Evolutionary conservation across 2,329 filamentous ascomycete species (phyloP).

Genomic region (Rutstroemia sydowiana): DNA sequence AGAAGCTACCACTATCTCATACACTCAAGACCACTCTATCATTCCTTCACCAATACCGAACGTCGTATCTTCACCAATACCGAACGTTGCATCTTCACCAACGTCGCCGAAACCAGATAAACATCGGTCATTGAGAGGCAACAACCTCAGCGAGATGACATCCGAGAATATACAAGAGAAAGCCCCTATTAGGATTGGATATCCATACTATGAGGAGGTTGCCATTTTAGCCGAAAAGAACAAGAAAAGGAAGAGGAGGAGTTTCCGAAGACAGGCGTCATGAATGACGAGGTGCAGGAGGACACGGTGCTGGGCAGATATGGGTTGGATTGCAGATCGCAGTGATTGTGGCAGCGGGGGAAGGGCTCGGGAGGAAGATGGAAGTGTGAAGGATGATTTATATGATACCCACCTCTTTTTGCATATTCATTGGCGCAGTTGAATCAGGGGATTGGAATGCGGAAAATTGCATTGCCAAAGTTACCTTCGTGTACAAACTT

Average conservation of each 20-base stretch:
- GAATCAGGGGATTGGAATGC: not conserved
- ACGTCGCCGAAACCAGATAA: not conserved
- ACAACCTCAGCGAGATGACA: not conserved
- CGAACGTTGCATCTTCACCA: not conserved
- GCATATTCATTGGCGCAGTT: not conserved
- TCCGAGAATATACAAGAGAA: not conserved
- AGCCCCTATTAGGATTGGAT: constrained; percentile 8
- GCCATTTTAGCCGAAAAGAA: not conserved
- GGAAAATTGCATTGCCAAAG: no score
- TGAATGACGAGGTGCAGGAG: not conserved
- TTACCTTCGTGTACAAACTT: no score
- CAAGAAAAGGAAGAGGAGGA: constrained; percentile 2
- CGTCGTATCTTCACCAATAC: not conserved
- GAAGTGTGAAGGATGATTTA: not conserved
- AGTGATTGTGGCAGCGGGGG: not conserved
- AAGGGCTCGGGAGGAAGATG: not conserved
- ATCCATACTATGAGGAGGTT: constrained; percentile 12
- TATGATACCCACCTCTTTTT: constrained; percentile 9
- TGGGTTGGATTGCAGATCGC: not conserved
- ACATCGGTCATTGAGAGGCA: not conserved
- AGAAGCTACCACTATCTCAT: not conserved
- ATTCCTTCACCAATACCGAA: not conserved
- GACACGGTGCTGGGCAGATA: not conserved
- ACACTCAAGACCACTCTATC: not conserved
- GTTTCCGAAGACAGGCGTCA: not conserved